Conservation (phyloP, 2,329 filamentous ascomycete genomes). For the Neopestalotiopsis sp. region DNA sequence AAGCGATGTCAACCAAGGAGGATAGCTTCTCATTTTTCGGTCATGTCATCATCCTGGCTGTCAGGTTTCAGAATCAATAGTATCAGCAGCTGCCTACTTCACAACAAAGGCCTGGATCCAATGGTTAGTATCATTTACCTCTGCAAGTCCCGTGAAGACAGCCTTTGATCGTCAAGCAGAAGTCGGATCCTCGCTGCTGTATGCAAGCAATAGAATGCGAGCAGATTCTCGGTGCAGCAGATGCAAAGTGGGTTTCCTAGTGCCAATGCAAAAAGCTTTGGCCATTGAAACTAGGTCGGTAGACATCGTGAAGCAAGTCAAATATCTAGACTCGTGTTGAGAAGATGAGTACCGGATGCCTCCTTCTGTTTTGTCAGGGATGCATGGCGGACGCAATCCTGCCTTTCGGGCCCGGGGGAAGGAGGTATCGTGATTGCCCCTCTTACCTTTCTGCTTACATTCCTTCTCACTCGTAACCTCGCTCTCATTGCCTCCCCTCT, state of each 20-base stretch:
- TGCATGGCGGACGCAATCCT: background rate
- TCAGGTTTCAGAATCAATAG: background rate
- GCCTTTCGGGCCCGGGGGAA: background rate
- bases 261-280: background rate
- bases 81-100: background rate
- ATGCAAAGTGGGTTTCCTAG: background rate
- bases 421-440: background rate
- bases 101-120: background rate
- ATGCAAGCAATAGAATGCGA: background rate
- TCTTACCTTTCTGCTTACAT: background rate
- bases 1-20: background rate
- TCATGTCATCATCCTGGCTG: background rate
- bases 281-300: background rate
- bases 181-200: background rate
- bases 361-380: background rate
- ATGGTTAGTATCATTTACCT: background rate
- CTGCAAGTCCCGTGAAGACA: background rate
- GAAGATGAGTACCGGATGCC: background rate
- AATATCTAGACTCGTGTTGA: background rate
- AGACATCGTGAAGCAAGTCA: background rate
- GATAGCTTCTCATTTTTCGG: background rate
- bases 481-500: no score
- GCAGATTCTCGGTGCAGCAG: background rate
- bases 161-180: background rate
- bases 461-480: no score